A percentile compares a stretch with the other conserved stretches of the same genome.
phyloP scores from a whole-genome alignment of 1,284 basidiomycete genomes.

The Puccinia polysora region DNA sequence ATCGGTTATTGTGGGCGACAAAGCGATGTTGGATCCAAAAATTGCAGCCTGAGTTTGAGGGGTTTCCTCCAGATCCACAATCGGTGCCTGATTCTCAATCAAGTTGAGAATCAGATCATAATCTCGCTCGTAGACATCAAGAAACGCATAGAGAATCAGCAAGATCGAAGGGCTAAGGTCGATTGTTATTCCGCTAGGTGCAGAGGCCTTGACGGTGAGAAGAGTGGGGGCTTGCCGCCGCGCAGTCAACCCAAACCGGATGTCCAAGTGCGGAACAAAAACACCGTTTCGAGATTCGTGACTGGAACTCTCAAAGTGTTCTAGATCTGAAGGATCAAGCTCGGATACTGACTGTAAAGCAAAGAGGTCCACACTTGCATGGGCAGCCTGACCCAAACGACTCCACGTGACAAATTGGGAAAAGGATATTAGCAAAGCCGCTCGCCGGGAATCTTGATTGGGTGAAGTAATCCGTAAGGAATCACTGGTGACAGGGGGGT shows the following conservation, averaged over 20 bases:
- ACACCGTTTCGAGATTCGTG: constrained; percentile 19
- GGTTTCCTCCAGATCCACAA: not conserved
- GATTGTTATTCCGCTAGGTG: constrained; percentile 33
- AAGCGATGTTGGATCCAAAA: not conserved
- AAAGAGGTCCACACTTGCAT: constrained; percentile 29
- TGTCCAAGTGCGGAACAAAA: constrained; percentile 32
- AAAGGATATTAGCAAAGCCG: constrained; percentile 29
- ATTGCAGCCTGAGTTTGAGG: not conserved
- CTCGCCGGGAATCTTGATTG: constrained; percentile 7
- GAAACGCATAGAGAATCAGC: constrained; percentile 20
- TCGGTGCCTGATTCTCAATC: constrained; percentile 1
- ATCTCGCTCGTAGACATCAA: constrained; percentile 32
- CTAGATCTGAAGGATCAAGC: constrained; percentile 10
- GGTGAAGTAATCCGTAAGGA: not conserved
- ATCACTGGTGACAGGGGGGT: not conserved
- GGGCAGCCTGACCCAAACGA: constrained; percentile 29
- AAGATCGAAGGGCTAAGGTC: constrained; percentile 23
- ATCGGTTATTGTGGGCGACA: constrained; percentile 20
- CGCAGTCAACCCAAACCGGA: constrained; percentile 30
- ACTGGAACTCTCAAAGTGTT: constrained; percentile 26
- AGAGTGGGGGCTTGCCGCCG: constrained; percentile 17
- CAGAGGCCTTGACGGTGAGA: constrained; percentile 26
- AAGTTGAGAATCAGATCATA: constrained; percentile 18
- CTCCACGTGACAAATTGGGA: constrained; percentile 23
- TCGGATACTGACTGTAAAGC: constrained; percentile 23